phyloP scores from a whole-genome alignment of 1,284 basidiomycete genomes.

The Trametes versicolor region DNA sequence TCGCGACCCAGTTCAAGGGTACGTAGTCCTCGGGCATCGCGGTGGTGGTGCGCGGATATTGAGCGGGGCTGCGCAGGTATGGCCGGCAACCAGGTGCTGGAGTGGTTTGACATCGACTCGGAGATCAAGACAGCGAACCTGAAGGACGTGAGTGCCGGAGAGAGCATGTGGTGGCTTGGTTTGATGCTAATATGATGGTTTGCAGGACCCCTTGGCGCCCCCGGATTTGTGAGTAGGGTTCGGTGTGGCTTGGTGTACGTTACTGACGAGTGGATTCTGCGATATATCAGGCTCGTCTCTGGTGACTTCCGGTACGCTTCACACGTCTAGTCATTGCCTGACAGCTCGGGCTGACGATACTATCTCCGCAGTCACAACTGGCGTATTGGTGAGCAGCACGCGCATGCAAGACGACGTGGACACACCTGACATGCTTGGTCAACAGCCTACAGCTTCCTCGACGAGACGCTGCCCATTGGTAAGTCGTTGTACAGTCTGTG shows the following conservation, averaged over 20 bases:
- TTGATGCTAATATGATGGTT: neutral
- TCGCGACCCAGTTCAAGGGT: slow-evolving; percentile 67
- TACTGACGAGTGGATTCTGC: neutral
- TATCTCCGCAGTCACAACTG: neutral
- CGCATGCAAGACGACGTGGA: neutral
- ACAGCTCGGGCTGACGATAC: neutral
- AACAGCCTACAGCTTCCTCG: slow-evolving; percentile 40
- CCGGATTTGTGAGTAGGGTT: slow-evolving; percentile 58
- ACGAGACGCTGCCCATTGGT: slow-evolving; percentile 42
- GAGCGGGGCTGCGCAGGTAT: slow-evolving; percentile 50
- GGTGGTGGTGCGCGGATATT: neutral
- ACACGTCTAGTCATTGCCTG: neutral
- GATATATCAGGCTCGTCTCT: slow-evolving; percentile 55
- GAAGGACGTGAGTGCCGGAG: slow-evolving; percentile 54
- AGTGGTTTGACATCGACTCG: slow-evolving; percentile 69
- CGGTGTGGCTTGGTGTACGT: neutral
- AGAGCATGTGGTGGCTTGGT: neutral
- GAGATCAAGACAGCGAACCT: slow-evolving; percentile 72
- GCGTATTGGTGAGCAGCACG: neutral
- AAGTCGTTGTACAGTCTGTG: neutral
- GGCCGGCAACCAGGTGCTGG: slow-evolving; percentile 73
- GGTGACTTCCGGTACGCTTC: slow-evolving; percentile 55
- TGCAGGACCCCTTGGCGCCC: slow-evolving; percentile 67
- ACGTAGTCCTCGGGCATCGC: slow-evolving; percentile 7
- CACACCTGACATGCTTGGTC: neutral